Evolutionary conservation across 768 basidiomycete species (phyloP).

Genomic region (Coprinopsis sp.): DNA sequence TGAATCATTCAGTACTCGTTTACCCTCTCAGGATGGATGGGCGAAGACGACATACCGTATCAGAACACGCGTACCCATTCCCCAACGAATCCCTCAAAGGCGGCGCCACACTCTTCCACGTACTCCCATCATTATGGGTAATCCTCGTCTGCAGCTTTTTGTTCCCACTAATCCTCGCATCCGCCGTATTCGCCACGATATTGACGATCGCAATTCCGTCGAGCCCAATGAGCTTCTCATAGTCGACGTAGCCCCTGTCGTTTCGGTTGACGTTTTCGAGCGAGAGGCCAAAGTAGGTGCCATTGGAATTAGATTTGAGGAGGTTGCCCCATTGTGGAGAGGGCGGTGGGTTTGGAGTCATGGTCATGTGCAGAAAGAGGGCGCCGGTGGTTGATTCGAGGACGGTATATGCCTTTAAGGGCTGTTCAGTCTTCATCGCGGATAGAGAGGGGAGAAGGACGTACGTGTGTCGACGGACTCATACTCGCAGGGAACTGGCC

Average conservation of each 20-base stretch:
- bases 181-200: constrained; percentile 74
- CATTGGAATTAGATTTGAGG: constrained; percentile 96
- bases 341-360: constrained; percentile 54
- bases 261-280: constrained; percentile 91
- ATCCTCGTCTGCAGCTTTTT: constrained; percentile 84
- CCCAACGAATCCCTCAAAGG: constrained; percentile 75
- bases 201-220: constrained; percentile 96
- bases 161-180: constrained; percentile 62
- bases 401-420: constrained; percentile 77
- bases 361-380: constrained; percentile 95
- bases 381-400: constrained; percentile 91
- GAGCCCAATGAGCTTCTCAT: constrained; percentile 94
- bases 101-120: constrained; percentile 80
- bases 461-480: constrained; percentile 84
- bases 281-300: constrained; percentile 91
- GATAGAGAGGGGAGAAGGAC: constrained; percentile 21
- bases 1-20: background rate
- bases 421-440: background rate
- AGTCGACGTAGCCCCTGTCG: constrained; percentile 83
- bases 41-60: constrained; percentile 45
- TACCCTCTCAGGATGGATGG: background rate
- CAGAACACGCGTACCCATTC: constrained; percentile 61
- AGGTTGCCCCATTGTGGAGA: constrained; percentile 85
- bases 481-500: constrained; percentile 90
- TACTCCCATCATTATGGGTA: constrained; percentile 95